Percentiles rank a stretch among this genome's conserved stretches.
Evolutionary conservation across 2,329 filamentous ascomycete genomes (phyloP).

Genomic region (Talaromyces sp.): DNA sequence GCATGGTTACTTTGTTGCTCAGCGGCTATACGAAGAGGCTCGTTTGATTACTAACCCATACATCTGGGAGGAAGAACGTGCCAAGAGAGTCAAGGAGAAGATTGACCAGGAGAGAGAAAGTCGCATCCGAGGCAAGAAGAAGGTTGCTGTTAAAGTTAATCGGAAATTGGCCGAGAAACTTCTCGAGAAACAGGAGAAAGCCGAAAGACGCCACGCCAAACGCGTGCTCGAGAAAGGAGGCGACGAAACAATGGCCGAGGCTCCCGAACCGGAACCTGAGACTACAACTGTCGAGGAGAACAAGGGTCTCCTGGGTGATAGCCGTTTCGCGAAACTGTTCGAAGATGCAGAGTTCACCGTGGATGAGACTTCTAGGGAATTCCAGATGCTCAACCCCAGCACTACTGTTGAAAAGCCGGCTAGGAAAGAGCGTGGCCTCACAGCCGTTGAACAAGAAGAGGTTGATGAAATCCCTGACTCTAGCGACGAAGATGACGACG

Average conservation of each 20-base stretch:
- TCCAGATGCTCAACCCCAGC: constrained; percentile 83
- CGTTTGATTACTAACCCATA: constrained; percentile 90
- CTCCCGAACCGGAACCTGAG: constrained; percentile 30
- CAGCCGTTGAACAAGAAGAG: constrained; percentile 61
- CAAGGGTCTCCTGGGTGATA: constrained; percentile 71
- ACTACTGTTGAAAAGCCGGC: constrained; percentile 45
- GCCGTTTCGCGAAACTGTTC: constrained; percentile 84
- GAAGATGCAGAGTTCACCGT: constrained; percentile 90
- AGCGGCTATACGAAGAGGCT: constrained; percentile 93
- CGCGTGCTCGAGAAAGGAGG: constrained; percentile 54
- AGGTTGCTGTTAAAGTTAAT: constrained; percentile 87
- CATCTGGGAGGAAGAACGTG: constrained; percentile 85
- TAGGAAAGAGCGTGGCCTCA: constrained; percentile 50
- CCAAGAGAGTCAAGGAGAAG: constrained; percentile 88
- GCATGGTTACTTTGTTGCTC: constrained; percentile 97
- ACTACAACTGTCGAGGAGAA: constrained; percentile 30
- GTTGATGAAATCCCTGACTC: constrained; percentile 50
- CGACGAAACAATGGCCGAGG: constrained; percentile 44
- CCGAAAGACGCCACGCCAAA: constrained; percentile 44
- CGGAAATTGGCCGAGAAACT: constrained; percentile 61
- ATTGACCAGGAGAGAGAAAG: constrained; percentile 96
- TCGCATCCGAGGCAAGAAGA: constrained; percentile 89
- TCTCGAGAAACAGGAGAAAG: constrained; percentile 58
- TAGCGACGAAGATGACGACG: constrained; percentile 38
- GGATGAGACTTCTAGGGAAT: constrained; percentile 85